Evolutionary conservation across 495 filamentous ascomycete genomes (phyloP), one percentile per base, ranked within the genome.

Genomic region (Penicillium nucicola): DNA sequence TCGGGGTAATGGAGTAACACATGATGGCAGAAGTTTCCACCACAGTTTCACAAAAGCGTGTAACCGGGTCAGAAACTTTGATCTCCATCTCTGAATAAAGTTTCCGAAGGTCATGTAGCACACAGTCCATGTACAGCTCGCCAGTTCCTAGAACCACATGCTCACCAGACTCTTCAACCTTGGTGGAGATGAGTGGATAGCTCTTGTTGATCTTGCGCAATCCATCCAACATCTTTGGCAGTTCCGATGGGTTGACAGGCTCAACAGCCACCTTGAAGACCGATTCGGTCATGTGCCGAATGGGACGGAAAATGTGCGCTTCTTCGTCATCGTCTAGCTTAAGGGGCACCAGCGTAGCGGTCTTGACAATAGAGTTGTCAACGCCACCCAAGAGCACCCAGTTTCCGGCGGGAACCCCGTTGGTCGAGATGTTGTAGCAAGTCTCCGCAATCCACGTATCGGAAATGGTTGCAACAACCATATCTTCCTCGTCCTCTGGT

Each of bases 41-140:
- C n/a, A 96, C 90, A 3, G 93, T 98, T 72, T 98, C 93, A 69
- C 90, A 95, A 77, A 98, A 98, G 23, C 93, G 83, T 19, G 95
- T 97, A 15, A 97, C 95, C 5, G 93, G 93, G 62, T 98, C 93
- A 9, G 93, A 98, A 39, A 98, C 90, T 71, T 96, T 96, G 69
- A 97, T 83, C 62, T 98, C 95, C 93, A 98, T 98, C 62, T 97
- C 91, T n/a, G 92, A 90, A 67, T 96, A 98, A 17, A 97, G 75
- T 20, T 84, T 80, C 41, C 93, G 89, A 12, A 98, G 80, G 64
- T 98, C 93, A 68, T 98, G 91, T 30, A 98, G 83, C 23, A 97
- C 93, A 62, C 92, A 97, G 70, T 98, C 93, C 90, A 98, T 97
- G 72, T 97, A 97, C 6, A 98, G 77, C 63, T 98, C 93, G 31